Evolutionary conservation across 1,284 basidiomycete species (phyloP), one percentile per base, ranked within the genome.

Genomic region (Sanghuangporus weigelae): DNA sequence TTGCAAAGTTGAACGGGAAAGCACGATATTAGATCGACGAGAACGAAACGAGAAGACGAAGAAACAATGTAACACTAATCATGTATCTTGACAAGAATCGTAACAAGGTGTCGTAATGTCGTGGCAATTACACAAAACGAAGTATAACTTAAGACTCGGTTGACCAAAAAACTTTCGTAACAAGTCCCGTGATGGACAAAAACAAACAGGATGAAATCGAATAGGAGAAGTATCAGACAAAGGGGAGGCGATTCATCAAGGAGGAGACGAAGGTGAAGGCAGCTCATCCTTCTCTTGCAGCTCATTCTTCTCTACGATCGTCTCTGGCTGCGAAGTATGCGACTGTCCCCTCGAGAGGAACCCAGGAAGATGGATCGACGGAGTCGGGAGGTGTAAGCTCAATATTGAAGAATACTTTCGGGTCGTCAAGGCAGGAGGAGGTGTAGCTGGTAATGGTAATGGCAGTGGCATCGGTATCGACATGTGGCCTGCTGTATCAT

Each of bases 301-400:
- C 26, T 51, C 35, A 36, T 44, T 44, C 21, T 31, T 59, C 59
- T 61, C 46, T 16, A 64, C n/a, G 19, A 60, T 59, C 5, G 63
- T 51, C 19, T 38, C 19, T 5, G 63, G 57, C 19, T 49, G 58
- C 4, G 57, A 55, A 40, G 40, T 50, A 14, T 12, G 16, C 2
- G 63, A 59, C 12, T 26, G 48, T 35, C 44, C 50, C 7, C 62
- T 49, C 14, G 53, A 60, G 7, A 57, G 44, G 46, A 60, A 57
- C 10, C 38, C 46, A 10, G 53, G 63, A 12, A 60, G 48, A 2
- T 60, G 54, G 7, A 64, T 31, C 12, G 63, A 56, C 3, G 63
- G 42, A 14, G 44, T 63, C 23, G 65, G 57, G n/a, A 66, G 48
- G 26, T 63, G 56, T 38, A 66, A 44, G 54, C 56, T 63, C 12